Evolutionary conservation across 1,284 basidiomycete genomes (phyloP).

Genomic region (Ceratobasidium theobromae): DNA sequence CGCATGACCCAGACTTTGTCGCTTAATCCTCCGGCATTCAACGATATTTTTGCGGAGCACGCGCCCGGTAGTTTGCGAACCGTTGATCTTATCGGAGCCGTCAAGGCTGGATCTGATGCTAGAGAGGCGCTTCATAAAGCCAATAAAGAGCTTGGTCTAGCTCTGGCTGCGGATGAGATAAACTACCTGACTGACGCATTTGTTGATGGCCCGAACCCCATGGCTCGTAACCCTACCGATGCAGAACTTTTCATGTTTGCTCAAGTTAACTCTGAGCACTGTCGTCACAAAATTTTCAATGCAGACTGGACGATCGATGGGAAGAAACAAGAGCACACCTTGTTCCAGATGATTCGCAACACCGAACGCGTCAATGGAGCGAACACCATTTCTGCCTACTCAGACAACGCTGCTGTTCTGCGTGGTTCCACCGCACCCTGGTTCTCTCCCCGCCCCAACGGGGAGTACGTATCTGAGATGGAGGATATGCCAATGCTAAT

Average conservation of each 20-base stretch:
- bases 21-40: constrained; percentile 59
- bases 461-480: constrained; percentile 56
- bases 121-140: constrained; percentile 68
- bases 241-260: constrained; percentile 99
- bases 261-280: constrained; percentile 99
- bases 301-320: constrained; percentile 92
- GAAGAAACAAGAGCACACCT: constrained; percentile 65
- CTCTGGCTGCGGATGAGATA: constrained; percentile 88
- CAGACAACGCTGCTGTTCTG: constrained; percentile 97
- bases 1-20: constrained; percentile 91
- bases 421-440: constrained; percentile 76
- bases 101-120: constrained; percentile 48
- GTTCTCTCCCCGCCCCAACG: constrained; percentile 64
- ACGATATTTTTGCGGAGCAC: constrained; percentile 70
- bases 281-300: constrained; percentile 99
- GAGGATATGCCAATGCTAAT: constrained; percentile 90
- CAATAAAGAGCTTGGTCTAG: constrained; percentile 86
- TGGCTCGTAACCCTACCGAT: constrained; percentile 85
- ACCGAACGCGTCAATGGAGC: constrained; percentile 79
- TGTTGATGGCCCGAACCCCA: constrained; percentile 62
- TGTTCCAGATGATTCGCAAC: constrained; percentile 98
- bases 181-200: constrained; percentile 92
- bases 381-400: constrained; percentile 94
- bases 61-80: constrained; percentile 69
- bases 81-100: constrained; percentile 56